These are phyloP conservation scores for Aegilops tauschii DNA, from an alignment of 176 grass and related monocot species.

Conservation along the genomic window DNA sequence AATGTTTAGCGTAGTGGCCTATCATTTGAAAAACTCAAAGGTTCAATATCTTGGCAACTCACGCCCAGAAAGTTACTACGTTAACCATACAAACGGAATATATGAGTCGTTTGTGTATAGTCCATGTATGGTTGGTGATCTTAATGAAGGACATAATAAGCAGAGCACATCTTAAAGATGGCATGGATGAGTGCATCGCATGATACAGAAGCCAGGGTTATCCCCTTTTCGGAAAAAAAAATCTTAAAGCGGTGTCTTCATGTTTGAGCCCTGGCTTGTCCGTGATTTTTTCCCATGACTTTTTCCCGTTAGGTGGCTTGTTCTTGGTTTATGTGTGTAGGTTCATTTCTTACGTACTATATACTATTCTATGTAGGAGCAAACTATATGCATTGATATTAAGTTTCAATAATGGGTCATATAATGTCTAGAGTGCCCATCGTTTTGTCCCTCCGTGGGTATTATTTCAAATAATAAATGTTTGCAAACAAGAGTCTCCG, in stretches of 20 bases:
- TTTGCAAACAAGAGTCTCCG: no score
- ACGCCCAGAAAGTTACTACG: background rate
- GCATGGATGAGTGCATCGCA: background rate
- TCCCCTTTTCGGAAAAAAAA: no score
- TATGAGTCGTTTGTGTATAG: background rate
- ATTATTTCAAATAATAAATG: no score
- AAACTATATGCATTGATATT: no score
- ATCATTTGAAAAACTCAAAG: slow-evolving; percentile 26
- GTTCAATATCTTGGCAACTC: slow-evolving; percentile 8
- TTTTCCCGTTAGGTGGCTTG: background rate
- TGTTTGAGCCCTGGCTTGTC: background rate
- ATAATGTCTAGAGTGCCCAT: no score
- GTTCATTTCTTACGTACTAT: no score
- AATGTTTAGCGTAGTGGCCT: background rate
- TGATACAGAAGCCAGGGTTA: no score
- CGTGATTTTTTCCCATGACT: no score
- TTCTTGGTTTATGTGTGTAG: background rate
- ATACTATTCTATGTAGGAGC: no score
- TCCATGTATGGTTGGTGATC: background rate
- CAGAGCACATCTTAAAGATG: background rate
- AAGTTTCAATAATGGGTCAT: no score
- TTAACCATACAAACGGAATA: background rate
- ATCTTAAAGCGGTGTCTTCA: background rate
- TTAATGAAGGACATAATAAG: background rate
- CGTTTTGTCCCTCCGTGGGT: no score